Percentiles rank a stretch among this genome's conserved stretches.
Evolutionary conservation across 106 monocot genomes (phyloP).

Genomic region (Ottelia alismoides): DNA sequence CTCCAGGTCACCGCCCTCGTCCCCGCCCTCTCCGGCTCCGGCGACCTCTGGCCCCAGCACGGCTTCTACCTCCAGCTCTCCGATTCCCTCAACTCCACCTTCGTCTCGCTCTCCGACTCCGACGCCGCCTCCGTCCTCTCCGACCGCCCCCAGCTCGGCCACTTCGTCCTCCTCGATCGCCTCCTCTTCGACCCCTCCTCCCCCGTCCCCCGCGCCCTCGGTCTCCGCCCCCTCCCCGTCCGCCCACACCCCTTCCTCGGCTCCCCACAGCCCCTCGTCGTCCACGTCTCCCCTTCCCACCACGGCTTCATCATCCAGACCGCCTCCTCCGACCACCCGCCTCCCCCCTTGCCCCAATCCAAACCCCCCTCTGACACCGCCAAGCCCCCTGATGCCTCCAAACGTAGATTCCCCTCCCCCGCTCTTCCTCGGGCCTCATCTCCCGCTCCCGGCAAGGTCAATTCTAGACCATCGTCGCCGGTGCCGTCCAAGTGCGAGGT

Average conservation of each 20-base stretch:
- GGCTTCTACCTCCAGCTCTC: constrained; percentile 92
- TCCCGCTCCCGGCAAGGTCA: constrained; percentile 10
- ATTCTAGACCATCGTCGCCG: constrained; percentile 51
- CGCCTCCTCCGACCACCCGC: constrained; percentile 22
- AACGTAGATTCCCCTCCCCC: constrained; percentile 63
- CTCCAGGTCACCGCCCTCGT: constrained; percentile 81
- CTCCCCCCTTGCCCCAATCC: constrained; percentile 12
- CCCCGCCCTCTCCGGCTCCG: constrained; percentile 45
- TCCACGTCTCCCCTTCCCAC: constrained; percentile 21
- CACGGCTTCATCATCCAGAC: constrained; percentile 68
- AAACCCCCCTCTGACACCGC: no score
- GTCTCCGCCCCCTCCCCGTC: constrained; percentile 43
- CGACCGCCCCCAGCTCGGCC: constrained; percentile 60
- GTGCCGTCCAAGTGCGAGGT: constrained; percentile 84
- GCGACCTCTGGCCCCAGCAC: constrained; percentile 52
- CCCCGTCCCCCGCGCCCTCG: constrained; percentile 49
- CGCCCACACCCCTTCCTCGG: constrained; percentile 33
- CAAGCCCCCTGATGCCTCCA: constrained; percentile 3
- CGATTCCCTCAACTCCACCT: constrained; percentile 86
- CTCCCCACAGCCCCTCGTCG: constrained; percentile 14
- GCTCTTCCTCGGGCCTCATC: constrained; percentile 23
- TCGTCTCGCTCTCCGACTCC: constrained; percentile 53
- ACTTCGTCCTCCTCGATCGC: constrained; percentile 69
- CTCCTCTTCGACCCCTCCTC: constrained; percentile 42
- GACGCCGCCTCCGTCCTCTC: constrained; percentile 46